Conservation (phyloP, 2,329 filamentous ascomycete species). For the Blumeriella jaapii region DNA sequence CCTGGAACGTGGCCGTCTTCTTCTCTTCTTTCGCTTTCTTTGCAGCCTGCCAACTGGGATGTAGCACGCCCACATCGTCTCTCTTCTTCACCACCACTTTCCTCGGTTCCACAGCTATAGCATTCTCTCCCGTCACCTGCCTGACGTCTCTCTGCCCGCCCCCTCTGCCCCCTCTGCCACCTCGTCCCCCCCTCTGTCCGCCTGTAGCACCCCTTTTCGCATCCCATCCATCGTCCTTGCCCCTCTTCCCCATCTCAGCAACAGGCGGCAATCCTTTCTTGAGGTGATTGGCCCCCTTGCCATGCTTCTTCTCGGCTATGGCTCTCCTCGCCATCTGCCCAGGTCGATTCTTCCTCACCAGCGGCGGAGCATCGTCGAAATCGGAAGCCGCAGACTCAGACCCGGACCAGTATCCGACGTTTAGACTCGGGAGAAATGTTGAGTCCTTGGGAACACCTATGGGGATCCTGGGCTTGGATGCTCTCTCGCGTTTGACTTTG, state of each 20-base stretch:
- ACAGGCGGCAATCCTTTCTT: constrained; percentile 18
- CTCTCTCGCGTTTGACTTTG: constrained; percentile 15
- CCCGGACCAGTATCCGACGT: constrained; percentile 70
- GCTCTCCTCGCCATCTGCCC: constrained; percentile 69
- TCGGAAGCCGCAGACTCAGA: constrained; percentile 56
- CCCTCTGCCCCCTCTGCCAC: constrained; percentile 1
- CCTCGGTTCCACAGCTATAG: constrained; percentile 20
- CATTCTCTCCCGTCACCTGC: constrained; percentile 22
- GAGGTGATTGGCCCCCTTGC: constrained; percentile 43
- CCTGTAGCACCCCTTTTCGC: constrained; percentile 39
- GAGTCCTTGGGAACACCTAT: constrained; percentile 28
- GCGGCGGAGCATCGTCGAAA: constrained; percentile 45
- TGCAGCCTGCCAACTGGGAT: constrained; percentile 49
- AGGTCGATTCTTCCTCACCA: constrained; percentile 57
- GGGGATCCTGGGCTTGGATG: constrained; percentile 8
- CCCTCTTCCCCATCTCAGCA: constrained; percentile 23
- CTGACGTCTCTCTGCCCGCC: constrained; percentile 9
- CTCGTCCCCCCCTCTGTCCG: constrained; percentile 4
- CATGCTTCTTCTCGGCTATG: constrained; percentile 74
- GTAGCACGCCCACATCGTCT: constrained; percentile 41
- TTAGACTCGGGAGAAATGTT: constrained; percentile 63
- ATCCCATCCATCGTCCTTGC: constrained; percentile 48
- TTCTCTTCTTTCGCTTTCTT: constrained; percentile 47
- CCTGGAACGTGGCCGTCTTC: constrained; percentile 40
- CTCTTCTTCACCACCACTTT: constrained; percentile 30